Conservation (phyloP, 139 green algal species). For the Axilococcus clingmanii region DNA sequence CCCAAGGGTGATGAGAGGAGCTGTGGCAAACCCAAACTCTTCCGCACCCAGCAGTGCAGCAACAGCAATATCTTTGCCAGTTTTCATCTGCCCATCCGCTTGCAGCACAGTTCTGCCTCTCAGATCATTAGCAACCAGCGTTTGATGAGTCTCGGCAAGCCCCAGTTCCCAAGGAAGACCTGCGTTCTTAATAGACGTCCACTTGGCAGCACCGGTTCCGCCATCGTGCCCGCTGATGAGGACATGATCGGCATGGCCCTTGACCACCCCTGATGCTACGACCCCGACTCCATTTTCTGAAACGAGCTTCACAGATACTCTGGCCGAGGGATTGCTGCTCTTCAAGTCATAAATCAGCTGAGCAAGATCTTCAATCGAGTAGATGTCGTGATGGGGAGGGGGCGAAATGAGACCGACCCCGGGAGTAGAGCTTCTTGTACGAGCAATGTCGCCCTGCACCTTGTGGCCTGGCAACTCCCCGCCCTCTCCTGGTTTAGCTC, state of each 20-base stretch:
- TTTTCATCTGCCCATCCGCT: slow-evolving; percentile 93
- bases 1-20: slow-evolving; percentile 87
- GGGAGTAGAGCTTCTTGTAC: slow-evolving; percentile 73
- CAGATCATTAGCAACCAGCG: slow-evolving; percentile 92
- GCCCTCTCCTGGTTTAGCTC: slow-evolving; percentile 71
- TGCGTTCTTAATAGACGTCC: slow-evolving; percentile 67
- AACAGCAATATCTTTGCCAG: slow-evolving; percentile 78
- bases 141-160: slow-evolving; percentile 90
- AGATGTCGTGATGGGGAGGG: slow-evolving; percentile 97
- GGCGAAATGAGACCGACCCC: slow-evolving; percentile 86
- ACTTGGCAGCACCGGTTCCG: slow-evolving; percentile 76
- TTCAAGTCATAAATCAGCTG: slow-evolving; percentile 97
- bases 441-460: slow-evolving; percentile 52
- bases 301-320: slow-evolving; percentile 91
- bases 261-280: slow-evolving; percentile 70
- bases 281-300: slow-evolving; percentile 91
- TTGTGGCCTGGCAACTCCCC: slow-evolving; percentile 90
- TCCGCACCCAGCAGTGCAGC: slow-evolving; percentile 84
- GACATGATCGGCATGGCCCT: slow-evolving; percentile 92
- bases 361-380: slow-evolving; percentile 97
- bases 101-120: slow-evolving; percentile 74
- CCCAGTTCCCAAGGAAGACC: slow-evolving; percentile 92
- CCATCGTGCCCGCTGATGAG: slow-evolving; percentile 91
- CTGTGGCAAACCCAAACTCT: slow-evolving; percentile 94
- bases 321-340: slow-evolving; percentile 42